Conservation (phyloP, 768 basidiomycete species). For the Cystobasidium onofrii region DNA sequence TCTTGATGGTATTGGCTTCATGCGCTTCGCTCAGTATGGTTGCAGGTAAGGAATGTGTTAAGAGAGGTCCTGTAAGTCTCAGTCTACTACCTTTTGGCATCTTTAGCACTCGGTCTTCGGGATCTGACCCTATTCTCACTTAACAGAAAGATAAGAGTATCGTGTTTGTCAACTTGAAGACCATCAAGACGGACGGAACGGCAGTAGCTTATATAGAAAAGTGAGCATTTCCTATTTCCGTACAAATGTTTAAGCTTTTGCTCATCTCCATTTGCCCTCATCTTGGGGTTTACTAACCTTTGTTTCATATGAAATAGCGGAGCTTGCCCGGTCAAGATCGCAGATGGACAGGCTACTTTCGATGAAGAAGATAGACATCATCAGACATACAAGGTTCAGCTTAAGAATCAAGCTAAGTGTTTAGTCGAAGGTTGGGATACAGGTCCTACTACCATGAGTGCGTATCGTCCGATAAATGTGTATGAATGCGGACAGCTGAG, state of each 20-base stretch:
- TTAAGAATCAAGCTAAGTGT: not conserved
- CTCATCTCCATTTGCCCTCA: not conserved
- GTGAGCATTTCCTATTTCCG: not conserved
- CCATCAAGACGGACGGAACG: constrained; percentile 1
- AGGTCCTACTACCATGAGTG: not conserved
- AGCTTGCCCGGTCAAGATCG: not conserved
- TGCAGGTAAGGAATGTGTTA: not conserved
- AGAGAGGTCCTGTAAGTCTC: not conserved
- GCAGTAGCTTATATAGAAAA: not conserved
- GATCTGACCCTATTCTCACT: not conserved
- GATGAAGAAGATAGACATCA: not conserved
- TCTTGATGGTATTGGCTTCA: not conserved
- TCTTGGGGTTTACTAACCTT: not conserved
- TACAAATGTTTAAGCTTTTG: not conserved
- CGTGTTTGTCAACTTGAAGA: not conserved
- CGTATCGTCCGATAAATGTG: not conserved
- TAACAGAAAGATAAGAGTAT: not conserved
- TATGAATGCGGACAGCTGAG: not conserved
- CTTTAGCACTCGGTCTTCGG: not conserved
- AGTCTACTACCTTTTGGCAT: too few relatives aligned
- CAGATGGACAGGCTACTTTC: not conserved
- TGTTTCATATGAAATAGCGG: not conserved
- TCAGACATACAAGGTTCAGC: not conserved
- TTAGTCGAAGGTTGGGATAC: not conserved
- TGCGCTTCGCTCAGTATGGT: not conserved